phyloP scores from a whole-genome alignment of 331 rosid species.

The Prunus yedoensis region DNA sequence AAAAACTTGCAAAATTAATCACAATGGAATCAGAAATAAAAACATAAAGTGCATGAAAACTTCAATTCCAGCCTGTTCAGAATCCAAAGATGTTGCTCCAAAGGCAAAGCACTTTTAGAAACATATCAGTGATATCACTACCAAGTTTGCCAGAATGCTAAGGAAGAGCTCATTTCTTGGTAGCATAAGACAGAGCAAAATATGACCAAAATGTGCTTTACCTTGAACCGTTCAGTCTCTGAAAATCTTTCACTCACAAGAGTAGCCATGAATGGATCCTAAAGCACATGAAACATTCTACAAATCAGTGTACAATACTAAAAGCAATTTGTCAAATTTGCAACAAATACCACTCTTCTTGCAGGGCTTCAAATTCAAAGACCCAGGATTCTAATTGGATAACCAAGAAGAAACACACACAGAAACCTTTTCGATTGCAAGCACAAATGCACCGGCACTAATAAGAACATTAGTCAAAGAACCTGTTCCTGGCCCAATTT shows the following conservation, averaged over 20 bases:
- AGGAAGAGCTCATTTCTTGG: not conserved
- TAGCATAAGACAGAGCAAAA: not conserved
- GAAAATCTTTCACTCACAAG: constrained; percentile 77
- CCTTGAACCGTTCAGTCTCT: constrained; percentile 63
- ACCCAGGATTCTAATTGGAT: not conserved
- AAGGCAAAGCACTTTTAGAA: not conserved
- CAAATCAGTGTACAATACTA: constrained; percentile 22
- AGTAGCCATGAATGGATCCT: constrained; percentile 92
- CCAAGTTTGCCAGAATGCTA: not conserved
- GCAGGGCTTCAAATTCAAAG: not conserved
- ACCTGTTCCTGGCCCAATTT: constrained; percentile 97
- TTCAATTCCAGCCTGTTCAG: not conserved
- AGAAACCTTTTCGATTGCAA: constrained; percentile 89
- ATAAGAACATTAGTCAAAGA: constrained; percentile 80
- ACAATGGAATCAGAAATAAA: not conserved
- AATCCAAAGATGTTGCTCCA: not conserved
- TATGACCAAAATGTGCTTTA: constrained; percentile 25
- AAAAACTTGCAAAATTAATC: not conserved
- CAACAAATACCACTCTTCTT: not conserved
- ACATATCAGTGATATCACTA: not conserved
- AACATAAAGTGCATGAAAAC: not conserved
- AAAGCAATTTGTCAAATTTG: not conserved
- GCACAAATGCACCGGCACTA: constrained; percentile 71
- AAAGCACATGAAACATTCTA: constrained; percentile 20
- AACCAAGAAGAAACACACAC: not conserved